These are phyloP conservation scores for Torulaspora maleeae DNA, from an alignment of 805 yeast species.

Conservation along the genomic window DNA sequence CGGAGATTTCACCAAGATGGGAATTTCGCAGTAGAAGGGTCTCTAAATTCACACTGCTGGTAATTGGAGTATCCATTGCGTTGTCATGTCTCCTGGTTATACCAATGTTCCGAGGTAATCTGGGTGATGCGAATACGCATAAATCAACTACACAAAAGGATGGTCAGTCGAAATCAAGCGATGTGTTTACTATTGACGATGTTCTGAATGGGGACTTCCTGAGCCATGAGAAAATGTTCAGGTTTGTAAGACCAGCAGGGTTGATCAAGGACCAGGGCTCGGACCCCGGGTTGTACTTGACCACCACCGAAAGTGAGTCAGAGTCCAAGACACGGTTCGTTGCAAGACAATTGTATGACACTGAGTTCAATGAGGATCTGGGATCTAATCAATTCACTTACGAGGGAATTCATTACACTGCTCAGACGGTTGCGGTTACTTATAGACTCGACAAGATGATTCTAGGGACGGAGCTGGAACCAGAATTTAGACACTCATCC, in stretches of 20 bases:
- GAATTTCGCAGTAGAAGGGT: not conserved
- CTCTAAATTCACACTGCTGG: conserved; percentile 1
- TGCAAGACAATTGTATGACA: conserved; percentile 35
- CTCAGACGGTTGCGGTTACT: conserved; percentile 44
- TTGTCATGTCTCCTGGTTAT: conserved; percentile 1
- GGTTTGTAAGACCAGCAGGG: conserved; percentile 28
- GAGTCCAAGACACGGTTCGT: conserved; percentile 19
- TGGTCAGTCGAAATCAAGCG: not conserved
- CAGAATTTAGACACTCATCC: conserved; percentile 68
- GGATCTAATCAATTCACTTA: conserved; percentile 39
- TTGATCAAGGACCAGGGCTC: conserved; percentile 20
- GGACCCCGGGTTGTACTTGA: conserved; percentile 45
- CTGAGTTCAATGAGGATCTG: conserved; percentile 15
- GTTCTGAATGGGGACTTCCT: conserved; percentile 29
- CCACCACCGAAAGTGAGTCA: conserved; percentile 15
- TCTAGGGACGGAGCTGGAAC: conserved; percentile 45
- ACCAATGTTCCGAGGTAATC: not conserved
- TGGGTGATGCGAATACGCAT: not conserved
- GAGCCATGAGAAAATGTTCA: conserved; percentile 21
- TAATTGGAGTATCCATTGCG: not conserved
- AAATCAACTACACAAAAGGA: not conserved
- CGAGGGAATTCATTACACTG: conserved; percentile 37
- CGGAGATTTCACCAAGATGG: not conserved
- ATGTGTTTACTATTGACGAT: conserved; percentile 8
- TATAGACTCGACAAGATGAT: conserved; percentile 47